Evolutionary conservation across 768 basidiomycete genomes (phyloP).

Genomic region (Mycena galopus): DNA sequence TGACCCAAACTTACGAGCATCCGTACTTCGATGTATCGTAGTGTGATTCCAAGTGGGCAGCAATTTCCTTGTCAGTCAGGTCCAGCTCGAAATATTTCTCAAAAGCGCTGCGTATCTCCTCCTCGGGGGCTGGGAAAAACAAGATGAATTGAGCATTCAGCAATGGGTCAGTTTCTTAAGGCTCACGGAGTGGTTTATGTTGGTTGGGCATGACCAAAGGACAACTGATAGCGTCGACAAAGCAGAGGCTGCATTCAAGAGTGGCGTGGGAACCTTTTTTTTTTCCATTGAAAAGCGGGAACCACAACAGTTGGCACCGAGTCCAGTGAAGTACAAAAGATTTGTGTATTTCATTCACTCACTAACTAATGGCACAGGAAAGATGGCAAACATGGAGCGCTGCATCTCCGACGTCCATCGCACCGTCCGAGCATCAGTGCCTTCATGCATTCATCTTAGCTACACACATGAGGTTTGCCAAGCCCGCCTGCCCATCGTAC

Average conservation of each 20-base stretch:
- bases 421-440: no score
- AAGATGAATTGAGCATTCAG: background rate
- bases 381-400: no score
- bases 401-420: no score
- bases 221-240: no score
- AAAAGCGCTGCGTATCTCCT: background rate
- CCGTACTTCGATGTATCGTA: background rate
- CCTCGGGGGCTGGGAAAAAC: background rate
- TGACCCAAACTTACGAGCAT: background rate
- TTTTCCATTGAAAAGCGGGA: no score
- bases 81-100: background rate
- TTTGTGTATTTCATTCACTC: no score
- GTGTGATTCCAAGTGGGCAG: background rate
- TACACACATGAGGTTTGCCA: no score
- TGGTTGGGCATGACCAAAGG: background rate
- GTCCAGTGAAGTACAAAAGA: no score
- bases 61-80: background rate
- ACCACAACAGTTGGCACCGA: no score
- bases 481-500: no score
- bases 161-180: background rate
- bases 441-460: no score
- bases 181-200: background rate
- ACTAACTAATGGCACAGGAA: no score
- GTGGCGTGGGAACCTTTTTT: background rate
- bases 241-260: background rate